Conservation (phyloP, 805 yeast species). For the Wickerhamomyces alni region DNA sequence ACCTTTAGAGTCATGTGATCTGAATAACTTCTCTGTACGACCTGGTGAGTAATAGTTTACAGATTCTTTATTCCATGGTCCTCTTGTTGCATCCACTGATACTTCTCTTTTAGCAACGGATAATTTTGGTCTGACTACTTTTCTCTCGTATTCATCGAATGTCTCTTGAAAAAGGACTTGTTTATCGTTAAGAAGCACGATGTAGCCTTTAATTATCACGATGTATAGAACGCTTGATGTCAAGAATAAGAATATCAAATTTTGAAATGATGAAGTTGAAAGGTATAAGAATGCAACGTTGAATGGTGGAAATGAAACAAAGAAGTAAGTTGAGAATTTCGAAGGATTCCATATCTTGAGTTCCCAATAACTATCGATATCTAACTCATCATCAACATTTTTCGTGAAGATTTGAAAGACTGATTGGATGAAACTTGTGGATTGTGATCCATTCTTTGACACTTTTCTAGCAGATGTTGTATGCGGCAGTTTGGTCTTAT, state of each 20-base stretch:
- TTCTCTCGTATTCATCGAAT: slow-evolving; percentile 55
- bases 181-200: slow-evolving; percentile 48
- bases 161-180: slow-evolving; percentile 54
- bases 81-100: slow-evolving; percentile 48
- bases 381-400: slow-evolving; percentile 5
- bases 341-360: slow-evolving; percentile 66
- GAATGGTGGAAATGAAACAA: slow-evolving; percentile 55
- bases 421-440: slow-evolving; percentile 1
- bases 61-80: slow-evolving; percentile 21
- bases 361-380: slow-evolving; percentile 40
- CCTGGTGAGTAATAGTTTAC: slow-evolving; percentile 27
- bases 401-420: background rate
- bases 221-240: slow-evolving; percentile 34
- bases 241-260: slow-evolving; percentile 29
- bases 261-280: slow-evolving; percentile 30
- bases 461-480: slow-evolving; percentile 18
- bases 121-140: slow-evolving; percentile 54
- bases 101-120: slow-evolving; percentile 51
- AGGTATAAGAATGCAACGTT: slow-evolving; percentile 37
- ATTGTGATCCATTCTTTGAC: slow-evolving; percentile 1
- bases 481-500: slow-evolving; percentile 13
- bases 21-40: slow-evolving; percentile 35
- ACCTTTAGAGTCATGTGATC: slow-evolving; percentile 40
- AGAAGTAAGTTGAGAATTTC: slow-evolving; percentile 43
- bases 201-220: slow-evolving; percentile 37